Evolutionary conservation across 2,329 filamentous ascomycete genomes (phyloP), one percentile per base, ranked within the genome.

Genomic region (Aspergillus novofumigatus): DNA sequence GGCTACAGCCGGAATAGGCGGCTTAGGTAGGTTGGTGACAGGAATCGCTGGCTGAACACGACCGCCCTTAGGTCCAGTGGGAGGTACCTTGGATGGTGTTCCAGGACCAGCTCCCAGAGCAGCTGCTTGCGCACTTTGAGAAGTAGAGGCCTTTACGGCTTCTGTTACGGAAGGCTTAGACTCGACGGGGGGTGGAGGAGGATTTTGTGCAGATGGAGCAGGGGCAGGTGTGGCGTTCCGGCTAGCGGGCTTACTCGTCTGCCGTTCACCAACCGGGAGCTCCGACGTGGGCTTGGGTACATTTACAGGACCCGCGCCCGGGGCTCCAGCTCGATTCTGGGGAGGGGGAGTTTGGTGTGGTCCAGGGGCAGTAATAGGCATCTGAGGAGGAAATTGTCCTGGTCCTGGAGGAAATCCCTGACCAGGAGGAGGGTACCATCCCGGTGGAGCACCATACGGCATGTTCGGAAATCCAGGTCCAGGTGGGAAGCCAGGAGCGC

Each of bases 341-440:
- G 75, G 69, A 51, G 72, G 71, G 38, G 64, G 66, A 38, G 67
- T 69, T 49, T 67, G 69, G 44, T 75, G 75, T 51, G 74, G 72
- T 41, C 80, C 80, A 45, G 83, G 81, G 59, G 82, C 82, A 35
- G 83, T 85, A 59, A 83, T 81, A 23, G 82, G 83, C 70, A 83
- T 78, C 55, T 69, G 81, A 38, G 83, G 85, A 58, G 86, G 87
- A 68, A 88, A 90, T 21, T 81, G 83, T 50, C 83, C 87, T 14
- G 85, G 87, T 29, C 75, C 80, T 60, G 83, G 86, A 35, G 86
- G 88, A 65, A 91, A 94, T 26, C 86, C 87, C 74, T 90, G 89
- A 6, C 87, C 88, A 8, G 86, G 85, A 53, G 83, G 85, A 64
- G 88, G 89, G 70, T 87, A 93, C 89, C 91, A 95, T 55, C 88